phyloP scores from a whole-genome alignment of 1,284 basidiomycete species.

The Erythrobasidium hasegawianum region DNA sequence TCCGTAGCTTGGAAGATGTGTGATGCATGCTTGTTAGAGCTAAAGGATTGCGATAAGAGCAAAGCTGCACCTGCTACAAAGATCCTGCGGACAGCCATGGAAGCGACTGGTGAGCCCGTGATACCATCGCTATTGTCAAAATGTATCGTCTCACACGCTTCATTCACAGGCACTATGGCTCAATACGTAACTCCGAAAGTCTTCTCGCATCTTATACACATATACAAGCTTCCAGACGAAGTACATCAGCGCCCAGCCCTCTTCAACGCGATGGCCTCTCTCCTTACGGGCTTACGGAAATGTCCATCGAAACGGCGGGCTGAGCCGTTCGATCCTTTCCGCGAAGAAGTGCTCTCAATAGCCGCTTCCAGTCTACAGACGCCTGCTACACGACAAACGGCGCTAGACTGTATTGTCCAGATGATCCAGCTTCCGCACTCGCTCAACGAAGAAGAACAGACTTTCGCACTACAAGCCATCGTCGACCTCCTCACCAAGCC shows the following conservation, averaged over 20 bases:
- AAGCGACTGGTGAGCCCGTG: neutral
- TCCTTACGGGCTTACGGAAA: constrained; percentile 38
- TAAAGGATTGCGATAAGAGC: constrained; percentile 85
- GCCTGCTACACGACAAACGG: constrained; percentile 48
- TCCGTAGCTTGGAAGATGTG: constrained; percentile 68
- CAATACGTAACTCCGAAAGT: constrained; percentile 63
- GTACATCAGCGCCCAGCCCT: constrained; percentile 67
- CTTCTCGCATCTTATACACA: constrained; percentile 66
- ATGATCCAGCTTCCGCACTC: constrained; percentile 64
- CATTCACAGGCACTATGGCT: constrained; percentile 62
- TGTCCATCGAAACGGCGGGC: constrained; percentile 39
- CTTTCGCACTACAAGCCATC: constrained; percentile 70
- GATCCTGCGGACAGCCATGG: constrained; percentile 67
- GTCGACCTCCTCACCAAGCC: constrained; percentile 64
- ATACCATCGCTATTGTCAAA: neutral
- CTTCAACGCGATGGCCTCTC: constrained; percentile 50
- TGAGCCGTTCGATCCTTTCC: constrained; percentile 60
- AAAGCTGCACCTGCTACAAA: constrained; percentile 80
- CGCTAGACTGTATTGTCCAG: constrained; percentile 61
- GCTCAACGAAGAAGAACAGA: constrained; percentile 67
- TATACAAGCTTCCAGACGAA: constrained; percentile 75
- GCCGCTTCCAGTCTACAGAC: constrained; percentile 55
- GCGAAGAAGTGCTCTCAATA: constrained; percentile 69
- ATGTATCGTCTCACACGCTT: constrained; percentile 32
- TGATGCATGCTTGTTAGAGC: constrained; percentile 69